phyloP scores from a whole-genome alignment of 108 stramenopile genomes.

The Cyclotella distinguenda region DNA sequence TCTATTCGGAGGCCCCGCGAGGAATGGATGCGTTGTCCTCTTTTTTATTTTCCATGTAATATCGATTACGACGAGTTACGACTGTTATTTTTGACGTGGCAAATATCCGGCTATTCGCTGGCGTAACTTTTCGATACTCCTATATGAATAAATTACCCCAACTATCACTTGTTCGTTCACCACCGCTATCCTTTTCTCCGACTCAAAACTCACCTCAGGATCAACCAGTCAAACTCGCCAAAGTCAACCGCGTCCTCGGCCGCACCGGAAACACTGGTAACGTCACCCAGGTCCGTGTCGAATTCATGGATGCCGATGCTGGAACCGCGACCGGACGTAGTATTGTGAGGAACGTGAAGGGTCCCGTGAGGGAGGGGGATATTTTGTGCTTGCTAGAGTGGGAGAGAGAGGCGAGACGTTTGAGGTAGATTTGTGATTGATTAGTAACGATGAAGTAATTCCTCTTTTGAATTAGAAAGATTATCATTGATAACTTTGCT shows the following conservation, averaged over 20 bases:
- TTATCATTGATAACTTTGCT: too few species aligned
- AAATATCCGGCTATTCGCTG: too few species aligned
- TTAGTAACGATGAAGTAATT: too few species aligned
- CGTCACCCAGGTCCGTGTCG: constrained; percentile 99
- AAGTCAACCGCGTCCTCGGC: constrained; percentile 96
- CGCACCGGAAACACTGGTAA: constrained; percentile 99
- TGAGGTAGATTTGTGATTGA: constrained; percentile 81
- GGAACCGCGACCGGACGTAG: constrained; percentile 76
- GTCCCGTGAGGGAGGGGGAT: constrained; percentile 99
- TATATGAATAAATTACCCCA: neutral
- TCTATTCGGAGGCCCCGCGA: constrained; percentile 20
- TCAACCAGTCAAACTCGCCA: constrained; percentile 96
- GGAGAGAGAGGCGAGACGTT: constrained; percentile 99
- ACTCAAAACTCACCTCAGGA: constrained; percentile 48
- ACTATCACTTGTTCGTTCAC: neutral
- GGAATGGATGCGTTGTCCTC: neutral
- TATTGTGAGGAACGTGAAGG: constrained; percentile 99
- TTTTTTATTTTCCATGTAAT: neutral
- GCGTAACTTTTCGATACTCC: too few species aligned
- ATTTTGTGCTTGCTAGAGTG: constrained; percentile 98
- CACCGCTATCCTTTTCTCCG: neutral
- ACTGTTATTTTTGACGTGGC: too few species aligned
- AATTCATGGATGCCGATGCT: constrained; percentile 96
- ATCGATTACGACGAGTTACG: neutral
- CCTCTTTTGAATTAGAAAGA: too few species aligned